Percentiles rank a stretch among this genome's conserved stretches.
phyloP scores from a whole-genome alignment of 257 asterid genomes.

The Gentiana dahurica region DNA sequence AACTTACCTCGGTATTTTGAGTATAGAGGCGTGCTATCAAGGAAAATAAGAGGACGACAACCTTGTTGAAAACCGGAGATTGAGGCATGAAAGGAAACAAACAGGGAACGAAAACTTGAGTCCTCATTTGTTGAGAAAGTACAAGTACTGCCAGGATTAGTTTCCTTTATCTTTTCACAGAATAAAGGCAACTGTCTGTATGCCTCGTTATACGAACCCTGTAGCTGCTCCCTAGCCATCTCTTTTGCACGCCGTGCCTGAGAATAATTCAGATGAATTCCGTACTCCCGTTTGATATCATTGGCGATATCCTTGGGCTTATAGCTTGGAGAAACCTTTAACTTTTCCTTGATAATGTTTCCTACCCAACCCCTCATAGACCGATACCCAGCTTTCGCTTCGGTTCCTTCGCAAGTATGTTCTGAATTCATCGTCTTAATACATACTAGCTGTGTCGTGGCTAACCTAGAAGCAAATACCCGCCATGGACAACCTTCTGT shows the following conservation, averaged over 20 bases:
- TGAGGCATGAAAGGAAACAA: conserved; percentile 86
- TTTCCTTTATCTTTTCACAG: conserved; percentile 81
- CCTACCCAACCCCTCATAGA: conserved; percentile 99
- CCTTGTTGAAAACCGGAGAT: conserved; percentile 67
- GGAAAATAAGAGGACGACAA: conserved; percentile 93
- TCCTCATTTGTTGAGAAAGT: conserved; percentile 82
- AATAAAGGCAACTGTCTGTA: conserved; percentile 77
- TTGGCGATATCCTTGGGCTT: conserved; percentile 90
- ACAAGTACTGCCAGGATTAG: conserved; percentile 90
- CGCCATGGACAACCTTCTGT: conserved; percentile 97
- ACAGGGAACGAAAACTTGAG: conserved; percentile 77
- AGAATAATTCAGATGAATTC: conserved; percentile 90
- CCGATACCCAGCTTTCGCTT: conserved; percentile 83
- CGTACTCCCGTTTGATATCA: conserved; percentile 95
- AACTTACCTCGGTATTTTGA: conserved; percentile 90
- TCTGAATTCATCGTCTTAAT: conserved; percentile 78
- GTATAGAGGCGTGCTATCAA: conserved; percentile 86
- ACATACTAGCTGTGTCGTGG: conserved; percentile 85
- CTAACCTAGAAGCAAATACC: conserved; percentile 84
- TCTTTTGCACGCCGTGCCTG: conserved; percentile 99
- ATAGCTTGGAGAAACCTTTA: conserved; percentile 82
- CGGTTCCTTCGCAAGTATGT: conserved; percentile 89
- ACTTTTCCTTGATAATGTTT: conserved; percentile 81
- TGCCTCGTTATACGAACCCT: conserved; percentile 92
- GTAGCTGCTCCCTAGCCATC: conserved; percentile 97